A percentile compares a stretch with the other conserved stretches of the same genome.
Conservation (phyloP, 352 stramenopile species). For the Blastocystis sp. region DNA sequence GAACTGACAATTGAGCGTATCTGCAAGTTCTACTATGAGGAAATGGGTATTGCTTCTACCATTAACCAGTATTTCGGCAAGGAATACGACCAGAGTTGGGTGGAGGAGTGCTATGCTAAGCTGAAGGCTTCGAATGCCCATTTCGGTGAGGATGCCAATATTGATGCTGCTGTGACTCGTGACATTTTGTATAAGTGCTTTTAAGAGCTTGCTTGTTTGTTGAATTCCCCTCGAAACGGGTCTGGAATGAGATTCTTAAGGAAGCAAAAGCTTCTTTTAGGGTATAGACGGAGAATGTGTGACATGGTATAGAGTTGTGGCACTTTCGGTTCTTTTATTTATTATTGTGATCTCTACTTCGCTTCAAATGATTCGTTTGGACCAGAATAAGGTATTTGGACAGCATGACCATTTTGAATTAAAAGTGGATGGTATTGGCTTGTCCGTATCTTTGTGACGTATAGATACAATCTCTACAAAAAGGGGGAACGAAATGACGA, state of each 20-base stretch:
- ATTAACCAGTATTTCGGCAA: slow-evolving; percentile 53
- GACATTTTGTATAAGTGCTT: slow-evolving; percentile 41
- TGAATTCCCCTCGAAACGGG: not conserved
- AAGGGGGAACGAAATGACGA: too few species aligned
- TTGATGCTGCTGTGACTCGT: slow-evolving; percentile 40
- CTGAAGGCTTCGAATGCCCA: slow-evolving; percentile 13
- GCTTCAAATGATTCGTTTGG: not conserved
- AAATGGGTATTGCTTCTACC: slow-evolving; percentile 46
- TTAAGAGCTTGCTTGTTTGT: slow-evolving; percentile 64
- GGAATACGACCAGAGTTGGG: slow-evolving; percentile 60
- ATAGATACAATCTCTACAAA: too few species aligned
- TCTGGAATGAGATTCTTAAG: not conserved
- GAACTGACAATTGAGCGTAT: slow-evolving; percentile 44
- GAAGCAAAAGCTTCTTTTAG: not conserved
- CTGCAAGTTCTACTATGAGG: slow-evolving; percentile 67
- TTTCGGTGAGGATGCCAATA: slow-evolving; percentile 63
- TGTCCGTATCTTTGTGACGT: too few species aligned
- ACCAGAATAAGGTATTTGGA: not conserved
- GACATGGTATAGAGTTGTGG: not conserved
- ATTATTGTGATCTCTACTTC: not conserved
- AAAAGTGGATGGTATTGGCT: too few species aligned
- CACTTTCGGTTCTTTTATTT: not conserved
- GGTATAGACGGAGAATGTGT: not conserved
- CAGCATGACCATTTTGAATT: too few species aligned
- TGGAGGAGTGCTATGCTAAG: slow-evolving; percentile 46